phyloP scores from a whole-genome alignment of 2,329 filamentous ascomycete genomes.

The Colletotrichum truncatum region DNA sequence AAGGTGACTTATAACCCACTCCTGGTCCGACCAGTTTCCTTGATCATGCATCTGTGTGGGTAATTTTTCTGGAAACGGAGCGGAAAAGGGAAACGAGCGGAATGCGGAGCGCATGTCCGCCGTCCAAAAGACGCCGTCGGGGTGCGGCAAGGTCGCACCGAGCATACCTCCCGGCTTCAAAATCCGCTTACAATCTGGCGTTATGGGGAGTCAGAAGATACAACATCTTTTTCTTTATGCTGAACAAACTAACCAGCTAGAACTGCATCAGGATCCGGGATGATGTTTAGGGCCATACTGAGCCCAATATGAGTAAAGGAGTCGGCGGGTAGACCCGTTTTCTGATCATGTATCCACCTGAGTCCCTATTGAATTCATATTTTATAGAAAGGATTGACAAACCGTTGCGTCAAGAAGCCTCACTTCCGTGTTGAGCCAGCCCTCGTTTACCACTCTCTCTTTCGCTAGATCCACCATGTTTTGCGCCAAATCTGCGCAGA shows the following conservation, averaged over 20 bases:
- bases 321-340: not conserved
- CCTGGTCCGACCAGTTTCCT: conserved; percentile 49
- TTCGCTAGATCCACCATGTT: not conserved
- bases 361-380: not conserved
- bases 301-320: not conserved
- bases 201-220: conserved; percentile 36
- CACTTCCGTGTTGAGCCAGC: not conserved
- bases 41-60: conserved; percentile 50
- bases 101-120: conserved; percentile 50
- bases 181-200: conserved; percentile 46
- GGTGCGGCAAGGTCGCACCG: conserved; percentile 46
- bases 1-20: conserved; percentile 42
- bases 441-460: not conserved
- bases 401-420: not conserved
- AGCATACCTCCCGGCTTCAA: conserved; percentile 50
- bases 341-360: not conserved
- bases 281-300: not conserved
- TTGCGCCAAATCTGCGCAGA: not conserved
- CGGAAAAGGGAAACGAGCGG: conserved; percentile 48
- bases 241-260: not conserved
- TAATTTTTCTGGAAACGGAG: conserved; percentile 43
- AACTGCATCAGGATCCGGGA: not conserved
- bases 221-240: not conserved
- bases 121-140: conserved; percentile 44
- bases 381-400: not conserved